Evolutionary conservation across 1,139 yeast genomes (phyloP), one percentile per base, ranked within the genome.

Genomic region (Candida frijolesensis): DNA sequence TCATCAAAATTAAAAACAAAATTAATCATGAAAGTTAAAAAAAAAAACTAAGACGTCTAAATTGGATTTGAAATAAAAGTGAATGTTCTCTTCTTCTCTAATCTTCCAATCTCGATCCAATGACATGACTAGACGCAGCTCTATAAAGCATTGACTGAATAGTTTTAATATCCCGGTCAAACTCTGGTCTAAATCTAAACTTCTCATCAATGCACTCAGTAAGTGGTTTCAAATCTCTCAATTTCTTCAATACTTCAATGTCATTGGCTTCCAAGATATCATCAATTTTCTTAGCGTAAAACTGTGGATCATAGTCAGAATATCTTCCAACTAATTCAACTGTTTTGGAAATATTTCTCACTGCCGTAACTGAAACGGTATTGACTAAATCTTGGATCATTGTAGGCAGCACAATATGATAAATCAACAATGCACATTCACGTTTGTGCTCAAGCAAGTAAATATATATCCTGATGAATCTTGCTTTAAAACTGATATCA

Each of bases 381-480:
- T 60, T 67, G 15, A 70, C 59, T 45, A 76, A 58, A 14, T 72
- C 67, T 34, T 66, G 63, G 53, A 80, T 75, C 46, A 83, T 61
- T 5, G 74, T 70, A 1, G 64, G 61, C 49, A 71, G 71, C 8
- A 83, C 60, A 19, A 77, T 66, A 51, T 74, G 77, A 56, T 75
- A 82, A n/a, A 80, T 68, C 51, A 68, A 67, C 55, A 77, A 67
- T n/a, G 80, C 76, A 34, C 72, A 54, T 10, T 64, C 63, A 16
- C 73, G 74, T 46, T 68, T 65, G 44, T 59, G 54, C 33, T 65
- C 63, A 46, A 80, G 72, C 49, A 83, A 60, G 54, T 76, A 67
- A 51, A 72, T 68, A 60, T 80, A 69, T 15, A 87, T 63, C 12
- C 74, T 68, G 48, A 88, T 67, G 57, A 83, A 86, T 48, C 85